phyloP scores from a whole-genome alignment of 208 protist species.

The Acanthamoeba castellanii region DNA sequence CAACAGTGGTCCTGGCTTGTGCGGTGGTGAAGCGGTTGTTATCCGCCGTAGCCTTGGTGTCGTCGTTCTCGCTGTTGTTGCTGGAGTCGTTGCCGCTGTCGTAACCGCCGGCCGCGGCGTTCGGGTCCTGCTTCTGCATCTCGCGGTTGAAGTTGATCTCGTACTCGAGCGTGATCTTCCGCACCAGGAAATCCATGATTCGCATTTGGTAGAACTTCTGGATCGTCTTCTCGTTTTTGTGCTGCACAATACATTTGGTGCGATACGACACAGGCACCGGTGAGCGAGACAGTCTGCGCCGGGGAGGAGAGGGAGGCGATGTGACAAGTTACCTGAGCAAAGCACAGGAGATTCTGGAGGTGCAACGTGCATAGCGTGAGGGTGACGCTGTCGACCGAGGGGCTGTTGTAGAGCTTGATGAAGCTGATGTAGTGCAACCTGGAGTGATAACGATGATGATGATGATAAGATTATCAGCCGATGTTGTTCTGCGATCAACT shows the following conservation, averaged over 20 bases:
- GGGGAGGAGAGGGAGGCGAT: not conserved
- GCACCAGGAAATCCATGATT: constrained; percentile 67
- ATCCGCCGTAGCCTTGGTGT: not conserved
- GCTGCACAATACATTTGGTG: not conserved
- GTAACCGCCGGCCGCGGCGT: not conserved
- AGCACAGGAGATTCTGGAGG: constrained; percentile 57
- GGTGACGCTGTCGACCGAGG: constrained; percentile 7
- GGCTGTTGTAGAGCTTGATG: constrained; percentile 69
- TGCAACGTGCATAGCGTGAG: constrained; percentile 42
- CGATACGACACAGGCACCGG: not conserved
- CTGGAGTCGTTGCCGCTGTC: not conserved
- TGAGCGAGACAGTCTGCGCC: not conserved
- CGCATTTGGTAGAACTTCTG: constrained; percentile 68
- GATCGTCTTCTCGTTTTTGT: constrained; percentile 55
- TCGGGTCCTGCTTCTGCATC: not conserved
- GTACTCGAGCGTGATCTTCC: constrained; percentile 58
- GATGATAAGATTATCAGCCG: not conserved
- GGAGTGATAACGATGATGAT: not conserved
- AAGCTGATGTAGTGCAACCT: constrained; percentile 62
- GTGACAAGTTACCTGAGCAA: constrained; percentile 8
- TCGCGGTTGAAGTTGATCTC: constrained; percentile 64
- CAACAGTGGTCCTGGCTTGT: not conserved
- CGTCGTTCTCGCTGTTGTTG: not conserved
- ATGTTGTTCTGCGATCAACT: not conserved
- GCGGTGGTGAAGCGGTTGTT: not conserved